Evolutionary conservation across 805 yeast species (phyloP).

Genomic region (Clavispora fructus): DNA sequence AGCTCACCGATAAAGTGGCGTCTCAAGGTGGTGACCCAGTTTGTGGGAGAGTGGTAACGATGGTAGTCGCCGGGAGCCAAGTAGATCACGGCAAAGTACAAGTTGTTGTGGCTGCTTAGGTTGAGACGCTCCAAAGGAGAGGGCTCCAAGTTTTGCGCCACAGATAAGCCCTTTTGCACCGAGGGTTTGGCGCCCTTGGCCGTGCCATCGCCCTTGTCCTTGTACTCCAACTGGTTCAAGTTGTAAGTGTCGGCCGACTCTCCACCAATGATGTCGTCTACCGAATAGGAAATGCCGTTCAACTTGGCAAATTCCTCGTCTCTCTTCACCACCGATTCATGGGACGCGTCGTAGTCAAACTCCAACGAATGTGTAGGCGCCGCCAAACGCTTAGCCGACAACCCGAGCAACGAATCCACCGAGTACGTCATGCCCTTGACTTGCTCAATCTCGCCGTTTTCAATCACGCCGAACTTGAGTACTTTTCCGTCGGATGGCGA

Average conservation of each 20-base stretch:
- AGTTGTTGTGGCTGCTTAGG: constrained; percentile 42
- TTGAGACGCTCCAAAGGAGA: constrained; percentile 27
- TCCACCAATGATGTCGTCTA: constrained; percentile 64
- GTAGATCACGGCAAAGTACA: constrained; percentile 87
- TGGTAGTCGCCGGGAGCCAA: constrained; percentile 98
- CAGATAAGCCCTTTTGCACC: constrained; percentile 30
- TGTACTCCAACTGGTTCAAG: constrained; percentile 43
- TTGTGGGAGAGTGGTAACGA: constrained; percentile 91
- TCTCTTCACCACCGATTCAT: constrained; percentile 41
- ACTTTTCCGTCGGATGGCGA: constrained; percentile 94
- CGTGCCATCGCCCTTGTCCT: constrained; percentile 68
- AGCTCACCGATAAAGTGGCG: constrained; percentile 95
- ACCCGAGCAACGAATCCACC: constrained; percentile 81
- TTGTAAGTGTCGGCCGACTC: constrained; percentile 39
- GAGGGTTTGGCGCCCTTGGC: constrained; percentile 27
- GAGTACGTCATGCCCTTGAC: constrained; percentile 96
- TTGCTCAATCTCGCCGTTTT: constrained; percentile 87
- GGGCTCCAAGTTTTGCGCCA: constrained; percentile 38
- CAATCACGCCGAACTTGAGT: constrained; percentile 74
- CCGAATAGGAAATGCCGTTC: constrained; percentile 67
- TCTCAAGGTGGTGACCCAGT: constrained; percentile 92
- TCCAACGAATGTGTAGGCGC: constrained; percentile 50
- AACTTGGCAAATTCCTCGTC: constrained; percentile 73
- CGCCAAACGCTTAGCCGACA: constrained; percentile 42
- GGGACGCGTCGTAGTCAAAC: constrained; percentile 37